Percentiles rank a stretch among this genome's conserved stretches.
Evolutionary conservation across 2,329 filamentous ascomycete genomes (phyloP).

Genomic region (Colletotrichum simmondsii): DNA sequence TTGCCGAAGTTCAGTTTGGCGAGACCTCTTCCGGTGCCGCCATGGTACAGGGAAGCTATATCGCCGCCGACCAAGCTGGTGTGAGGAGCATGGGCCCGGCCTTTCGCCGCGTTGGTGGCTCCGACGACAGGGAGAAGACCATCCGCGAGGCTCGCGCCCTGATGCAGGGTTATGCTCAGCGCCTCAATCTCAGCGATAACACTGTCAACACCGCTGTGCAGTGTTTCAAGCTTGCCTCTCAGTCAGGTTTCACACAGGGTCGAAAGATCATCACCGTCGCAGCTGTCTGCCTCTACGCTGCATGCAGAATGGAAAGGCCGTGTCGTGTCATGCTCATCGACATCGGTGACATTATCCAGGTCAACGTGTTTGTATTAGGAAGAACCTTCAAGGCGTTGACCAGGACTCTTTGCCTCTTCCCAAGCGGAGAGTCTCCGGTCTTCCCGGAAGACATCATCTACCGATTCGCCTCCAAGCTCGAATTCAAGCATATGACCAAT

Average conservation of each 20-base stretch:
- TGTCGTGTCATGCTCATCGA: slow-evolving; percentile 96
- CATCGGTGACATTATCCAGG: slow-evolving; percentile 82
- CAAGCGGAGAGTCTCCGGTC: slow-evolving; percentile 69
- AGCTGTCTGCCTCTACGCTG: slow-evolving; percentile 91
- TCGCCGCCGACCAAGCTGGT: slow-evolving; percentile 86
- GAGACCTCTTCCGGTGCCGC: slow-evolving; percentile 88
- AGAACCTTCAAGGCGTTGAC: slow-evolving; percentile 85
- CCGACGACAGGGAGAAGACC: slow-evolving; percentile 68
- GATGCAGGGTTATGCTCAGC: slow-evolving; percentile 71
- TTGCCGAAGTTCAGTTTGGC: slow-evolving; percentile 91
- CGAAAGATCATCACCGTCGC: slow-evolving; percentile 86
- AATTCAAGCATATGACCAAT: slow-evolving; percentile 85
- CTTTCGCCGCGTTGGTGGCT: slow-evolving; percentile 68
- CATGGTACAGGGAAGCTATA: slow-evolving; percentile 88
- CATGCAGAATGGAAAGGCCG: slow-evolving; percentile 80
- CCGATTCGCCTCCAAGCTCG: slow-evolving; percentile 89
- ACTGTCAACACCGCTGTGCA: slow-evolving; percentile 72
- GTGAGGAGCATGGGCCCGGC: slow-evolving; percentile 75
- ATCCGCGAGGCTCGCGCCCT: slow-evolving; percentile 68
- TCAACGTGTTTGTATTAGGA: slow-evolving; percentile 94
- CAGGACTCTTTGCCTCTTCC: slow-evolving; percentile 39
- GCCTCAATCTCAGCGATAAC: slow-evolving; percentile 69
- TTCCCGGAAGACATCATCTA: slow-evolving; percentile 91
- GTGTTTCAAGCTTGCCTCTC: slow-evolving; percentile 80
- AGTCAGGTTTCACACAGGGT: slow-evolving; percentile 84